These are phyloP conservation scores for Linum tenue DNA, from an alignment of 345 rosid genomes.

Conservation along the genomic window DNA sequence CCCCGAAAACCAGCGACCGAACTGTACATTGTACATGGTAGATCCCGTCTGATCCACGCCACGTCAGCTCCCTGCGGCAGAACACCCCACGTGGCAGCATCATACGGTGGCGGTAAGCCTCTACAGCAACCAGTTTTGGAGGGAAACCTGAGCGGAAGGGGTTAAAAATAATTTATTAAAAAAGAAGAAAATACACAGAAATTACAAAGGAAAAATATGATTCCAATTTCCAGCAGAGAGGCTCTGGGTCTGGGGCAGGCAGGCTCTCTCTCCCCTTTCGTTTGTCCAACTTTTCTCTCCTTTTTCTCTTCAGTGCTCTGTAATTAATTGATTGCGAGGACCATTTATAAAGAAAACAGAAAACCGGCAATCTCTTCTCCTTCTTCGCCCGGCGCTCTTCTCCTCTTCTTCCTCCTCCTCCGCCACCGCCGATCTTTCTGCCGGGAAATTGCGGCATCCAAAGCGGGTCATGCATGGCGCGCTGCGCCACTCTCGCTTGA, in stretches of 20 bases:
- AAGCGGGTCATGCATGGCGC: constrained; percentile 12
- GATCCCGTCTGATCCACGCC: background rate
- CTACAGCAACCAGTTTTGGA: constrained; percentile 23
- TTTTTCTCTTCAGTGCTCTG: background rate
- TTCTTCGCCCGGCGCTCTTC: too few species aligned
- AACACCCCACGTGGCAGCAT: constrained; percentile 15
- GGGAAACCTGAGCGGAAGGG: constrained; percentile 20
- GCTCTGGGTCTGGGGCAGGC: too few species aligned
- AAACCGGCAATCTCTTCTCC: background rate
- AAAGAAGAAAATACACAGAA: background rate
- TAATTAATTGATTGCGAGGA: constrained; percentile 8
- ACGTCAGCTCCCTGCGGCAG: background rate
- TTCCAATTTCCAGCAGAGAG: constrained; percentile 7
- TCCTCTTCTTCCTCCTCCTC: constrained; percentile 9
- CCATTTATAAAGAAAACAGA: too few species aligned
- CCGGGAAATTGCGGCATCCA: constrained; percentile 40
- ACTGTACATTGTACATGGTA: background rate
- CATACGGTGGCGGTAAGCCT: background rate
- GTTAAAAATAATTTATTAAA: background rate
- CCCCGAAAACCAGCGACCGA: too few species aligned
- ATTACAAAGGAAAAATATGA: background rate
- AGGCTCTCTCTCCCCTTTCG: too few species aligned
- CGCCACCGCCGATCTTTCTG: constrained; percentile 18
- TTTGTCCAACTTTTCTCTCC: too few species aligned
- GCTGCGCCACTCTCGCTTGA: constrained; percentile 14